A percentile compares a stretch with the other conserved stretches of the same genome.
These are phyloP conservation scores for Voacanga thouarsii DNA, from an alignment of 257 asterid species.

Conservation along the genomic window DNA sequence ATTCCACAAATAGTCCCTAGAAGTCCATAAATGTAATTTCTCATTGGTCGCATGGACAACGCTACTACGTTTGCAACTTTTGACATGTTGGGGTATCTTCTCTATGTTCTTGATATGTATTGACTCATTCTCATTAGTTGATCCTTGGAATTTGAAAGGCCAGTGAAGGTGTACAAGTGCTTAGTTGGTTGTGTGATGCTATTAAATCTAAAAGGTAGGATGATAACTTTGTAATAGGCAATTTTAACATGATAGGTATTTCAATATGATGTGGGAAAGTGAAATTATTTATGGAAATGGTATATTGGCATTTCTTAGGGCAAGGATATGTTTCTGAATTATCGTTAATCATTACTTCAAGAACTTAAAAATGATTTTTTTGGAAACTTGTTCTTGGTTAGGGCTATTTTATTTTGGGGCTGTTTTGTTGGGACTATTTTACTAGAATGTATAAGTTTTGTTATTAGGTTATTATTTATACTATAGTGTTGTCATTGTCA, in stretches of 20 bases:
- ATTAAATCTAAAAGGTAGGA: background rate
- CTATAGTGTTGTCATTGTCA: too few relatives aligned
- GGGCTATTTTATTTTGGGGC: too few relatives aligned
- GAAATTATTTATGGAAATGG: background rate
- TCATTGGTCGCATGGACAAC: background rate
- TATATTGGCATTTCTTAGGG: background rate
- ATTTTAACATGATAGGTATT: background rate
- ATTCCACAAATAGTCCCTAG: background rate
- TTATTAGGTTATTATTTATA: too few relatives aligned
- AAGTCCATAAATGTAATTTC: background rate
- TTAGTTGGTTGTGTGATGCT: background rate
- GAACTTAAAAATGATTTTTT: too few relatives aligned
- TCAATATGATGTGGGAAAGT: background rate
- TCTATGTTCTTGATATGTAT: background rate
- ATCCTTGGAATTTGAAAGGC: background rate
- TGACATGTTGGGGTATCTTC: background rate
- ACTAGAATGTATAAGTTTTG: too few relatives aligned
- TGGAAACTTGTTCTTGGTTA: too few relatives aligned
- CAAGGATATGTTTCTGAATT: background rate
- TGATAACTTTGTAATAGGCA: background rate
- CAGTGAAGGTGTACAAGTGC: background rate
- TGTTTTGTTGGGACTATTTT: too few relatives aligned
- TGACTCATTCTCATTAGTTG: too few relatives aligned
- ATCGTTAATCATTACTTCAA: conserved; percentile 6
- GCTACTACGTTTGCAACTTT: too few relatives aligned